Percentiles rank a stretch among this genome's conserved stretches.
phyloP scores from a whole-genome alignment of 2,329 filamentous ascomycete genomes.

The Mycogone perniciosa region DNA sequence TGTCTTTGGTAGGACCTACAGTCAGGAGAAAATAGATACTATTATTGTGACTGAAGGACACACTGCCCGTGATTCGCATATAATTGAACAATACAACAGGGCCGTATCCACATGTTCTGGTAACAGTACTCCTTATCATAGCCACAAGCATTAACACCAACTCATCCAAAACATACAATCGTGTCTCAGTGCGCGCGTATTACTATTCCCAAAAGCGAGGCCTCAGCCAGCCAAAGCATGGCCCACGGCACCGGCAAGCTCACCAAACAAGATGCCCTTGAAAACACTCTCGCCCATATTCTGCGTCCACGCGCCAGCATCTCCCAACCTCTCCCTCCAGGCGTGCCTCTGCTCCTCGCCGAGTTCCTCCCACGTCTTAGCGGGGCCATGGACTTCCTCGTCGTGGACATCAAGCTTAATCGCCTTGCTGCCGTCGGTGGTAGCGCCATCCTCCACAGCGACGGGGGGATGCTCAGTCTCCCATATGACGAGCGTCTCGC shows the following conservation, averaged over 20 bases:
- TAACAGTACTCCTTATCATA: too few relatives aligned
- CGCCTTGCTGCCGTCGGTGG: slow-evolving; percentile 18
- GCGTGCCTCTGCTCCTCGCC: slow-evolving; percentile 51
- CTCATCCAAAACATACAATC: too few relatives aligned
- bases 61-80: too few relatives aligned
- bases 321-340: slow-evolving; percentile 64
- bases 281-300: slow-evolving; percentile 71
- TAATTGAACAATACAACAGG: too few relatives aligned
- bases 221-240: slow-evolving; percentile 39
- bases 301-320: slow-evolving; percentile 73
- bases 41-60: too few relatives aligned
- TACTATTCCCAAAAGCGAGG: not conserved
- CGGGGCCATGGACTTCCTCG: slow-evolving; percentile 41
- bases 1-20: too few relatives aligned
- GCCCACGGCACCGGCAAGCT: slow-evolving; percentile 59
- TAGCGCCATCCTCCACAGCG: slow-evolving; percentile 15
- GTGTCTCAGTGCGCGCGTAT: too few relatives aligned
- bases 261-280: slow-evolving; percentile 69
- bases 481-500: slow-evolving; percentile 35
- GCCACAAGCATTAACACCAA: too few relatives aligned
- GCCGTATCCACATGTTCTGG: too few relatives aligned
- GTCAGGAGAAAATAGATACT: too few relatives aligned
- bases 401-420: slow-evolving; percentile 41
- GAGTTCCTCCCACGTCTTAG: slow-evolving; percentile 67
- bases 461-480: slow-evolving; percentile 18